Evolutionary conservation across 306 rosid species (phyloP).

Genomic region (Begonia loranthoides): DNA sequence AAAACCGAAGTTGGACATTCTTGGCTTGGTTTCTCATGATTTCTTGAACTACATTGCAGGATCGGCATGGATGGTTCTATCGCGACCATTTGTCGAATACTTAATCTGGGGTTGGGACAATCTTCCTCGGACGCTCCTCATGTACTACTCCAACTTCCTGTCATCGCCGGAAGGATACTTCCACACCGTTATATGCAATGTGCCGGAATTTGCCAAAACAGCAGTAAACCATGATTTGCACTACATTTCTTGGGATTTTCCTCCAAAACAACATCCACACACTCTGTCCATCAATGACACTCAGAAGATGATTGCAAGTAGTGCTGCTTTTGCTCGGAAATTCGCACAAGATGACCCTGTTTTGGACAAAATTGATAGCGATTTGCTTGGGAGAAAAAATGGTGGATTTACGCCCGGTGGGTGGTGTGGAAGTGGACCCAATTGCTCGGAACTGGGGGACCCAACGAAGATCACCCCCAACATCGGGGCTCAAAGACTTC

Average conservation of each 20-base stretch:
- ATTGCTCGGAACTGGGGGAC: conserved; percentile 63
- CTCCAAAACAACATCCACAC: conserved; percentile 86
- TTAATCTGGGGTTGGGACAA: conserved; percentile 92
- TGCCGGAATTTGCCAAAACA: conserved; percentile 52
- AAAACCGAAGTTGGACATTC: no score
- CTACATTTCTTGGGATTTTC: conserved; percentile 80
- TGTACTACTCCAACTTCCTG: conserved; percentile 83
- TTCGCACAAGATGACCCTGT: conserved; percentile 44
- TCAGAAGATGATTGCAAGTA: conserved; percentile 46
- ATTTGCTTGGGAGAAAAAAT: conserved; percentile 29
- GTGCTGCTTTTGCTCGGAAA: conserved; percentile 82
- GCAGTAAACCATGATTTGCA: conserved; percentile 70
- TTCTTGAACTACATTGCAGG: conserved; percentile 30
- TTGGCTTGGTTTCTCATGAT: no score
- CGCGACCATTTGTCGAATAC: conserved; percentile 68
- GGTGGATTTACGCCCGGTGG: conserved; percentile 68
- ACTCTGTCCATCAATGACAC: conserved; percentile 65
- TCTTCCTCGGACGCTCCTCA: conserved; percentile 82
- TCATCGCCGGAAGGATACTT: conserved; percentile 96
- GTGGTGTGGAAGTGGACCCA: conserved; percentile 70
- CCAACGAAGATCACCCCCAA: conserved; percentile 55
- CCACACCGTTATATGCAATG: conserved; percentile 82
- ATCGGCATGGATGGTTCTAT: conserved; percentile 91
- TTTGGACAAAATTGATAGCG: conserved; percentile 53
- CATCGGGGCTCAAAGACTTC: conserved; percentile 52